Evolutionary conservation across 345 rosid genomes (phyloP), one percentile per base, ranked within the genome.

Genomic region (Bruguiera parviflora): DNA sequence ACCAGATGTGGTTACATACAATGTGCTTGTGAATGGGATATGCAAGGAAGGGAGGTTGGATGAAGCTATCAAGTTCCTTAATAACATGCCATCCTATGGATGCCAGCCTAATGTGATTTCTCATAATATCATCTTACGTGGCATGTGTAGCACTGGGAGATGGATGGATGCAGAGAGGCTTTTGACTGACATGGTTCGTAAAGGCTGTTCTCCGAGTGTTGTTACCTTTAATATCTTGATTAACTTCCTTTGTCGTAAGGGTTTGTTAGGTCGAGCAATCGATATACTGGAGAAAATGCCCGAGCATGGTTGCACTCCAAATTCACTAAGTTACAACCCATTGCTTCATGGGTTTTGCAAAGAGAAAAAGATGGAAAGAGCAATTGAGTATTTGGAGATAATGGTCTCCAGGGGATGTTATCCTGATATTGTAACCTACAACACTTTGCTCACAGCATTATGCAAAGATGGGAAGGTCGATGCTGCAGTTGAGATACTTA

Each of bases 391-490:
- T 80, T 74, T 93, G 77, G 96, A 87, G 73, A 69, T 86, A 70
- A 94, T 94, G 97, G 88, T 84, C 53, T 84, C 96, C 61, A 85
- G 90, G 68, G 96, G 94, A 8, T 94, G 95, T 77, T 88, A 89
- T 72, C 98, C 98, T 6, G 92, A 94, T 75, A 91, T 91, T 62
- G 97, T 94, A 65, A 89, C 97, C 18, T 94, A 94, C 69, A 94
- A 91, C 80, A 91, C 94, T 53, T 72, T 94, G 82, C 79, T 94
- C 5, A 84, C 91, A 19, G 98, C 92, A 63, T 74, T 94, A 59
- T 88, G 92, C 81, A 91, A 85, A 80, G 97, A 88, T 53, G 96
- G 92, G 62, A 91, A 89, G 75, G 92, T 94, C 52, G 95, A 89
- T 64, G 82, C 76, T 65, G 98, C 98, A 5, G 88, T 94, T 63